These are phyloP conservation scores for Endotrypanum monterogeii DNA, from an alignment of 208 protist species.

Conservation along the genomic window DNA sequence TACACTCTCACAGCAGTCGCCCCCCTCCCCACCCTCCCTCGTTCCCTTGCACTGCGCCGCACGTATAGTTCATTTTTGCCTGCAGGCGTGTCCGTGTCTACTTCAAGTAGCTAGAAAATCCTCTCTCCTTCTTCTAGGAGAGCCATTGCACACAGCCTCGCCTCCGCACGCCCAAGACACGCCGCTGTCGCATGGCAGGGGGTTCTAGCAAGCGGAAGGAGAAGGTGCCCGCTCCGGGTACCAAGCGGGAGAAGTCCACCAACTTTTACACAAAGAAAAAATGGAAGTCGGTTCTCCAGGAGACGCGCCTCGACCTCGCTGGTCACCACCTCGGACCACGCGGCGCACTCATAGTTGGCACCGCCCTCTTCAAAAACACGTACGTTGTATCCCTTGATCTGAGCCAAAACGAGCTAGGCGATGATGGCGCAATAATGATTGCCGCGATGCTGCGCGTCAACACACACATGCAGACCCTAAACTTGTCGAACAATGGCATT, in stretches of 20 bases:
- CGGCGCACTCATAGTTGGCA: conserved; percentile 69
- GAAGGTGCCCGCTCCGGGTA: conserved; percentile 79
- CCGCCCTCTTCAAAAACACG: conserved; percentile 65
- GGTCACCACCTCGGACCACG: conserved; percentile 58
- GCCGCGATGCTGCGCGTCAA: conserved; percentile 73
- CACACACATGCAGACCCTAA: conserved; percentile 59
- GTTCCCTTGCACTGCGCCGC: not conserved
- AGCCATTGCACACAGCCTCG: not conserved
- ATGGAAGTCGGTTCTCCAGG: conserved; percentile 64
- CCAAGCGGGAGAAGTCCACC: conserved; percentile 73
- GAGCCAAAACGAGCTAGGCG: conserved; percentile 70
- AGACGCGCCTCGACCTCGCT: conserved; percentile 51
- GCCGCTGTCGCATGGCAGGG: not conserved
- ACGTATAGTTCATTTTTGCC: not conserved
- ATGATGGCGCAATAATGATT: conserved; percentile 71
- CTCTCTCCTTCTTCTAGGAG: not conserved
- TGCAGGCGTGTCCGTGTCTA: not conserved
- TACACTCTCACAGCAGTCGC: not conserved
- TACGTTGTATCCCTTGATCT: conserved; percentile 67
- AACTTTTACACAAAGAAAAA: conserved; percentile 80
- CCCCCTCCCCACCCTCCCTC: no score
- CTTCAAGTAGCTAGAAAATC: not conserved
- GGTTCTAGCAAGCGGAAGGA: conserved; percentile 45
- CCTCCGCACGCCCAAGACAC: not conserved
- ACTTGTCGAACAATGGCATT: conserved; percentile 81